phyloP scores from a whole-genome alignment of 1,284 basidiomycete species.

The Cryptococcus sp. region DNA sequence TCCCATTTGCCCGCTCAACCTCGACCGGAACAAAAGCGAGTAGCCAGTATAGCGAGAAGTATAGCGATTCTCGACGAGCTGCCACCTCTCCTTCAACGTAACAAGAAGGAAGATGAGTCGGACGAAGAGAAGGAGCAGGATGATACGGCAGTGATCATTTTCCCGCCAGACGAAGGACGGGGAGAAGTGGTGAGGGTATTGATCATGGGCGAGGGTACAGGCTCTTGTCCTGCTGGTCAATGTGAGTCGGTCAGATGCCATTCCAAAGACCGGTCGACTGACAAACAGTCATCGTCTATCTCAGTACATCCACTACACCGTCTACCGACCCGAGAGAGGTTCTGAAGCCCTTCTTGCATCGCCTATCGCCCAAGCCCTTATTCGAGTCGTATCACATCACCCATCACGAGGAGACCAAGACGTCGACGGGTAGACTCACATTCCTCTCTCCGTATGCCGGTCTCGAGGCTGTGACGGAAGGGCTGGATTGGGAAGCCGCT shows the following conservation, averaged over 20 bases:
- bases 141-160: conserved; percentile 71
- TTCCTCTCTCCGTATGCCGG: conserved; percentile 30
- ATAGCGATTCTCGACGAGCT: conserved; percentile 60
- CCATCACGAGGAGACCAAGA: conserved; percentile 2
- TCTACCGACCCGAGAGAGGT: conserved; percentile 5
- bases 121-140: conserved; percentile 39
- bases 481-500: conserved; percentile 39
- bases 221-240: conserved; percentile 76
- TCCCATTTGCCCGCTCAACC: conserved; percentile 49
- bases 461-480: conserved; percentile 30
- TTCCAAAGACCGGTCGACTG: neutral
- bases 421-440: conserved; percentile 5
- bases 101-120: conserved; percentile 23
- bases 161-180: conserved; percentile 62
- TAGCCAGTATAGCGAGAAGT: conserved; percentile 51
- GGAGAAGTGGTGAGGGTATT: conserved; percentile 59
- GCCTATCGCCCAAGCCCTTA: conserved; percentile 15
- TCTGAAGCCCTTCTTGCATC: conserved; percentile 25
- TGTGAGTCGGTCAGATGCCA: conserved; percentile 52
- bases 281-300: conserved; percentile 45
- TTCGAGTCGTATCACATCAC: conserved; percentile 29
- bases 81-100: conserved; percentile 23
- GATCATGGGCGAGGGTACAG: conserved; percentile 73
- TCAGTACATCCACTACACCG: conserved; percentile 21
- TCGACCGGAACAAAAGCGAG: neutral